phyloP scores from a whole-genome alignment of 257 asterid genomes.

The Galeopsis tetrahit region DNA sequence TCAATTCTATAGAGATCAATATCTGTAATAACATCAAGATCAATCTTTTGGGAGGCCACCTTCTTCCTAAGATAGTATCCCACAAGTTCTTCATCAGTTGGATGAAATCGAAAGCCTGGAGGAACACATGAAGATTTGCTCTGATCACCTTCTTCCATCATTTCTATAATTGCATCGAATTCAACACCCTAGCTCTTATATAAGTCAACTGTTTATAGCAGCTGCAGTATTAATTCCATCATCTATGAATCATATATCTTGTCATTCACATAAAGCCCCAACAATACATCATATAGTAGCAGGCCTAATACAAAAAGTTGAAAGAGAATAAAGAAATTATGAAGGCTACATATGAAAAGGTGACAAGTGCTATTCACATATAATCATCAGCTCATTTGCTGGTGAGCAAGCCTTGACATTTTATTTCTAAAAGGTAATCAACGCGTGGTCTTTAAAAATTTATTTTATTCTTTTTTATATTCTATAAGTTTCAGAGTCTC shows the following conservation, averaged over 20 bases:
- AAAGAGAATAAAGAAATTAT: slow-evolving; percentile 31
- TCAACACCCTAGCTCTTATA: slow-evolving; percentile 40
- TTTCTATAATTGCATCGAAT: slow-evolving; percentile 44
- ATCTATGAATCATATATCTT: background rate
- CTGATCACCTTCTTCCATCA: slow-evolving; percentile 40
- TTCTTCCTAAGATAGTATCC: slow-evolving; percentile 56
- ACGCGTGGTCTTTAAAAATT: slow-evolving; percentile 44
- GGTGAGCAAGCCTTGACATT: slow-evolving; percentile 47
- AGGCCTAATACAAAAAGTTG: slow-evolving; percentile 9
- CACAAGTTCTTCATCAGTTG: slow-evolving; percentile 58
- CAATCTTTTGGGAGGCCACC: slow-evolving; percentile 39
- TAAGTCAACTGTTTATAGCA: background rate
- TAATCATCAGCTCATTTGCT: slow-evolving; percentile 67
- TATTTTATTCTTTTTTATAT: background rate
- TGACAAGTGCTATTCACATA: slow-evolving; percentile 61
- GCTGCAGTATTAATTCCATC: background rate
- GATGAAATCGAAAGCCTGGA: slow-evolving; percentile 64
- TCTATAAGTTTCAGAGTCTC: too few species aligned
- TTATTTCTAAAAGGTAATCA: slow-evolving; percentile 46
- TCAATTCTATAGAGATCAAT: slow-evolving; percentile 59
- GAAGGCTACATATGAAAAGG: slow-evolving; percentile 47
- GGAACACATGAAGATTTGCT: slow-evolving; percentile 63
- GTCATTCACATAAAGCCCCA: too few species aligned
- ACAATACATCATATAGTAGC: background rate
- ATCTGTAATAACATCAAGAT: slow-evolving; percentile 47